Conservation (phyloP, 768 basidiomycete genomes). For the Suillus sp. region DNA sequence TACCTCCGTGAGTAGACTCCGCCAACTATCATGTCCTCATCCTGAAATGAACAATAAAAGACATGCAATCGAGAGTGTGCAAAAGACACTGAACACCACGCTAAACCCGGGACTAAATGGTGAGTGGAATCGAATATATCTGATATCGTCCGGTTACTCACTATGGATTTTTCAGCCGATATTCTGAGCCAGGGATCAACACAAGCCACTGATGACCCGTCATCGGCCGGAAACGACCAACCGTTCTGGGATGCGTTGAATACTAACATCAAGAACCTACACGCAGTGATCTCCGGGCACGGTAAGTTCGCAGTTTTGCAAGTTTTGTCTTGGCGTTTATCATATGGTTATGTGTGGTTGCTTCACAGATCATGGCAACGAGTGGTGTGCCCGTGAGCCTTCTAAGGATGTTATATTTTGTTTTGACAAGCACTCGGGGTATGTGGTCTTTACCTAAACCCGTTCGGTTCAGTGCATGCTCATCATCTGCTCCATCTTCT, state of each 20-base stretch:
- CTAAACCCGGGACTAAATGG: slow-evolving; percentile 47
- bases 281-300: slow-evolving; percentile 71
- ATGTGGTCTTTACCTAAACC: slow-evolving; percentile 11
- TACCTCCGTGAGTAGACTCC: slow-evolving; percentile 57
- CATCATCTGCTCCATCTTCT: background rate
- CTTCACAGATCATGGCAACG: slow-evolving; percentile 68
- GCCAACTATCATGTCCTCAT: background rate
- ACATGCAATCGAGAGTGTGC: slow-evolving; percentile 37
- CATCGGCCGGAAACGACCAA: slow-evolving; percentile 48
- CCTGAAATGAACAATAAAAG: slow-evolving; percentile 11
- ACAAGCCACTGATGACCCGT: slow-evolving; percentile 49
- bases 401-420: slow-evolving; percentile 68
- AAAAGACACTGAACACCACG: slow-evolving; percentile 39
- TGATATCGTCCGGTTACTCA: background rate
- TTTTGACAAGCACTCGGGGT: slow-evolving; percentile 79
- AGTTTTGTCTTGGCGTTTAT: slow-evolving; percentile 13
- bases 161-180: slow-evolving; percentile 45
- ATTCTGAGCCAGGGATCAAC: slow-evolving; percentile 56
- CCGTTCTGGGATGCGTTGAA: slow-evolving; percentile 67
- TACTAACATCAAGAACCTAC: slow-evolving; percentile 61
- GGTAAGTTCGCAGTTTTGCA: slow-evolving; percentile 39
- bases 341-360: background rate
- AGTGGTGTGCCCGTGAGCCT: slow-evolving; percentile 75
- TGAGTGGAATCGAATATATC: slow-evolving; percentile 15
- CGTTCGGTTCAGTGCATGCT: background rate